phyloP scores from a whole-genome alignment of 805 yeast species.

The Kazachstania martiniae region DNA sequence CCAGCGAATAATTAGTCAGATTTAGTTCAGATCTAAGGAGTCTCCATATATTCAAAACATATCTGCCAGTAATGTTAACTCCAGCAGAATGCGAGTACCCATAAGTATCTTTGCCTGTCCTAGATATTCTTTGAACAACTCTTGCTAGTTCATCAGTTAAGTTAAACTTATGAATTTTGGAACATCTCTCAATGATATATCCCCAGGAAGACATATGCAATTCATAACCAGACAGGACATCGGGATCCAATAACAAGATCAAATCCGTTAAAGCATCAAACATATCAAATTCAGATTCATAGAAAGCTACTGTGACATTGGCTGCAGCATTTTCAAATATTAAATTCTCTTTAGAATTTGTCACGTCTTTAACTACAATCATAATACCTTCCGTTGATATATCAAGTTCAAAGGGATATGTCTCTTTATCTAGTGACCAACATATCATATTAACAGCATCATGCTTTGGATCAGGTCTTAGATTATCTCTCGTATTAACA shows the following conservation, averaged over 20 bases:
- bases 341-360: slow-evolving; percentile 1
- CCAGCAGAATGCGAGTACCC: slow-evolving; percentile 72
- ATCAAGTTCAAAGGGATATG: slow-evolving; percentile 26
- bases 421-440: slow-evolving; percentile 48
- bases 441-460: slow-evolving; percentile 53
- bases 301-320: slow-evolving; percentile 29
- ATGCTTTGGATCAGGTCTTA: slow-evolving; percentile 50
- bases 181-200: slow-evolving; percentile 58
- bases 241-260: slow-evolving; percentile 69
- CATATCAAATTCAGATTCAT: slow-evolving; percentile 48
- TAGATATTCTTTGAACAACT: slow-evolving; percentile 36
- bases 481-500: slow-evolving; percentile 39
- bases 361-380: slow-evolving; percentile 9
- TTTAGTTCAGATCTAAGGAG: slow-evolving; percentile 50
- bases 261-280: slow-evolving; percentile 43
- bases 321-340: slow-evolving; percentile 11
- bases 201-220: slow-evolving; percentile 84
- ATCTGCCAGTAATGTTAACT: slow-evolving; percentile 65
- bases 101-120: slow-evolving; percentile 60
- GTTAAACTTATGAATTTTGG: slow-evolving; percentile 37
- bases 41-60: slow-evolving; percentile 80
- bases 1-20: slow-evolving; percentile 60
- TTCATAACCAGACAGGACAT: slow-evolving; percentile 79
- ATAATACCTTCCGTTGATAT: slow-evolving; percentile 31
- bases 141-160: slow-evolving; percentile 53